Conservation (phyloP, 192 early-diverging fungal species). For the Podila clonocystis region DNA sequence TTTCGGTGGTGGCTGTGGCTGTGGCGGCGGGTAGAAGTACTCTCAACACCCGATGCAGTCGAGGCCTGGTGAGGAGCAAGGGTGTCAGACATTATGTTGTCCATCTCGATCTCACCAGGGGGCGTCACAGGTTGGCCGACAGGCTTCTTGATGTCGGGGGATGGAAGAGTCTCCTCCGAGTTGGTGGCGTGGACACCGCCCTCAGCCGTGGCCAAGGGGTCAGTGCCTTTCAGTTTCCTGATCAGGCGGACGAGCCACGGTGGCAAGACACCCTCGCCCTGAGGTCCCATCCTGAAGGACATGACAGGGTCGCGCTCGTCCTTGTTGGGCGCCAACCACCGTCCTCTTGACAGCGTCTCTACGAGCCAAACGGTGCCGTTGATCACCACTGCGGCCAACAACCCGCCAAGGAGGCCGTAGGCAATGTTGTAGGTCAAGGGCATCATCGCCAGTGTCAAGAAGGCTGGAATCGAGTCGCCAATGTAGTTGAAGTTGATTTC, state of each 20-base stretch:
- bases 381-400: slow-evolving; percentile 75
- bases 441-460: slow-evolving; percentile 80
- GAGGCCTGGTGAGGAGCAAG: slow-evolving; percentile 5
- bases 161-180: slow-evolving; percentile 31
- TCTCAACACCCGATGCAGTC: slow-evolving; percentile 20
- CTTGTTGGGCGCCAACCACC: slow-evolving; percentile 56
- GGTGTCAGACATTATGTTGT: slow-evolving; percentile 14
- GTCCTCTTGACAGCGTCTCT: slow-evolving; percentile 64
- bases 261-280: slow-evolving; percentile 45
- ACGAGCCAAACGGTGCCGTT: slow-evolving; percentile 69
- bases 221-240: slow-evolving; percentile 29
- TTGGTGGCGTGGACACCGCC: slow-evolving; percentile 7
- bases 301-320: slow-evolving; percentile 42
- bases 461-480: slow-evolving; percentile 82
- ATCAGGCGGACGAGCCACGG: slow-evolving; percentile 47
- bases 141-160: neutral
- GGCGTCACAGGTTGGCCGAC: neutral
- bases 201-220: slow-evolving; percentile 38
- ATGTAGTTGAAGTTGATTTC: slow-evolving; percentile 85
- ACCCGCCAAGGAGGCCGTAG: slow-evolving; percentile 81
- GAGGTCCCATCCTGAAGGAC: slow-evolving; percentile 47
- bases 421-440: slow-evolving; percentile 86
- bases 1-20: slow-evolving; percentile 24
- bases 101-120: neutral
- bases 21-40: neutral